Evolutionary conservation across 768 basidiomycete species (phyloP), one percentile per base, ranked within the genome.

Genomic region (Trametes elegans): DNA sequence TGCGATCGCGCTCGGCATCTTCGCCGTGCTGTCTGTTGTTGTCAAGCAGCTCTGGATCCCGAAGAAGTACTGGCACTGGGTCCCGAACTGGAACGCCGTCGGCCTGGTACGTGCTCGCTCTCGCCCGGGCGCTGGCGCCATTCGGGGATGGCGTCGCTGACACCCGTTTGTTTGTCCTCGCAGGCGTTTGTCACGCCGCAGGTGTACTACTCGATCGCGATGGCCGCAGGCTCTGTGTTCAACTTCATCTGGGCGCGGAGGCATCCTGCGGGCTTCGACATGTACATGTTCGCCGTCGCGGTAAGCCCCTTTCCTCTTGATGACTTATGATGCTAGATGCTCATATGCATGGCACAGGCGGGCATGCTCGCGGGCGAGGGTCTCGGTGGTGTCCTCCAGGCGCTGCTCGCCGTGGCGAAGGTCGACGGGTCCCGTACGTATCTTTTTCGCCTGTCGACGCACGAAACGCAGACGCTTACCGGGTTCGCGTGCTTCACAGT

Each of bases 381-480:
- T 68, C 71, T 84, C 29, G 83, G 81, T 26, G 83, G 82, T 63
- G 81, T 84, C 46, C 74, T 83, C 65, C 77, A 79, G 57, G 81
- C 82, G 11, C 65, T 83, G n/a, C 71, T 84, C 21, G 77, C 79
- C 27, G 70, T 83, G 47, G 66, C 72, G 32, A 76, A 76, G 48
- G 81, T 82, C 32, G 79, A 80, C 54, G 80, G 80, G 27, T 63
- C 70, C 27, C 73, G 76, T 77, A 61, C 68, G 75, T 71, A 16
- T n/a, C 5, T 29, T 18, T 13, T 4, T 32, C 48, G 8, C 14
- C 29, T 39, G 11, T 7, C n/a, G n/a, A n/a, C n/a, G n/a, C n/a
- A n/a, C n/a, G n/a, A n/a, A n/a, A n/a, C n/a, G n/a, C n/a, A n/a
- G n/a, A n/a, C 7, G 35, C 5, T 46, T 5, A 23, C 7, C 28